Evolutionary conservation across 805 yeast species (phyloP).

Genomic region (Candida schatavii): DNA sequence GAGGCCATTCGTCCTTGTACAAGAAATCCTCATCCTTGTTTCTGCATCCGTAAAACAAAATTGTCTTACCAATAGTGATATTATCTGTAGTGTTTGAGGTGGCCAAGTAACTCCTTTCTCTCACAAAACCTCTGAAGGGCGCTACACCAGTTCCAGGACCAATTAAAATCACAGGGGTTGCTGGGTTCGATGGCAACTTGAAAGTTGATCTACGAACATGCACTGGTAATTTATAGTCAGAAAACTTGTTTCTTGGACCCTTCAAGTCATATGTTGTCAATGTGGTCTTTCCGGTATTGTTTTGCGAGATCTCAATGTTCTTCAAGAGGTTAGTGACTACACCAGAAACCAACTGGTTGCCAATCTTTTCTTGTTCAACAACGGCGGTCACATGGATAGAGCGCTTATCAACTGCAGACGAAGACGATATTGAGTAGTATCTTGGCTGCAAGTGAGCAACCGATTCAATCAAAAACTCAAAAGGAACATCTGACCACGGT

Average conservation of each 20-base stretch:
- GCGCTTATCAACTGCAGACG: conserved; percentile 73
- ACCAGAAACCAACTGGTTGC: conserved; percentile 55
- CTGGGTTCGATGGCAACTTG: conserved; percentile 84
- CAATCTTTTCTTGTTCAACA: conserved; percentile 61
- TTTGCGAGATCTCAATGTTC: conserved; percentile 61
- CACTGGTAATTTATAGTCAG: conserved; percentile 69
- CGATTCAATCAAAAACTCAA: conserved; percentile 79
- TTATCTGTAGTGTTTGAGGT: conserved; percentile 17
- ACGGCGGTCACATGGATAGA: conserved; percentile 85
- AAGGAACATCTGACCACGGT: conserved; percentile 78
- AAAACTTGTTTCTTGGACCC: conserved; percentile 75
- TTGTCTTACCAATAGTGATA: conserved; percentile 57
- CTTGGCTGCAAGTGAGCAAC: conserved; percentile 86
- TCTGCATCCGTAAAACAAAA: conserved; percentile 89
- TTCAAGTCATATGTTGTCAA: conserved; percentile 62
- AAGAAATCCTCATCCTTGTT: conserved; percentile 73
- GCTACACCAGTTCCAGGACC: conserved; percentile 99
- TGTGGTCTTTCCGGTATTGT: conserved; percentile 37
- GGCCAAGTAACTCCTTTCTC: conserved; percentile 72
- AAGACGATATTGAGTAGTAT: conserved; percentile 93
- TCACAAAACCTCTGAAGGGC: conserved; percentile 92
- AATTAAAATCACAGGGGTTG: conserved; percentile 81
- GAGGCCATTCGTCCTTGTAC: conserved; percentile 87
- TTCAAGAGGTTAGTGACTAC: conserved; percentile 88
- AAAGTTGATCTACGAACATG: conserved; percentile 94